These are phyloP conservation scores for Nannizziopsis barbatae DNA, from an alignment of 2,329 filamentous ascomycete genomes.

Conservation along the genomic window DNA sequence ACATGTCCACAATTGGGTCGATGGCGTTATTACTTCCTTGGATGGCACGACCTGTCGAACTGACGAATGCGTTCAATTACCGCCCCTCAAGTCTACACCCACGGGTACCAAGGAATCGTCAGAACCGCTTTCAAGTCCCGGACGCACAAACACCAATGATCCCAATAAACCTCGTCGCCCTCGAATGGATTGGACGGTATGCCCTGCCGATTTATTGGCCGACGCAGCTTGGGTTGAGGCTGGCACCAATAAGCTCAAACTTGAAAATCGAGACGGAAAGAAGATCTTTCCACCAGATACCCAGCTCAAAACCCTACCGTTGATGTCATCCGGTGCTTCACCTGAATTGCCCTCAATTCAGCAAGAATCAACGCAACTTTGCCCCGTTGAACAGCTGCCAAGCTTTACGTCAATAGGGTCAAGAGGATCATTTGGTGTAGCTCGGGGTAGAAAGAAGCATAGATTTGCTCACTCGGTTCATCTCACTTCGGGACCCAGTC, in stretches of 20 bases:
- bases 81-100: slow-evolving; percentile 28
- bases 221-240: slow-evolving; percentile 88
- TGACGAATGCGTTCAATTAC: slow-evolving; percentile 37
- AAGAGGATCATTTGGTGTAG: slow-evolving; percentile 24
- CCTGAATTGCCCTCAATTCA: neutral
- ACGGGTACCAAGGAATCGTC: neutral
- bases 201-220: slow-evolving; percentile 74
- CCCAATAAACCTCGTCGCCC: slow-evolving; percentile 55
- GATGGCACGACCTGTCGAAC: slow-evolving; percentile 36
- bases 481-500: slow-evolving; percentile 45
- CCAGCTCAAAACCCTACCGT: slow-evolving; percentile 15
- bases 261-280: slow-evolving; percentile 68
- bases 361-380: neutral
- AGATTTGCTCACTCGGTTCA: slow-evolving; percentile 49
- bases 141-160: slow-evolving; percentile 27
- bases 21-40: slow-evolving; percentile 48
- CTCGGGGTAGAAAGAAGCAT: slow-evolving; percentile 48
- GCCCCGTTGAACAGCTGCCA: slow-evolving; percentile 26
- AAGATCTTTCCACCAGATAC: slow-evolving; percentile 47
- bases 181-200: slow-evolving; percentile 72
- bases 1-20: slow-evolving; percentile 65
- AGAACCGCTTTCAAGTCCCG: slow-evolving; percentile 4
- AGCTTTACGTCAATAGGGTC: slow-evolving; percentile 29
- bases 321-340: neutral
- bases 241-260: slow-evolving; percentile 62